phyloP scores from a whole-genome alignment of 2,329 filamentous ascomycete genomes.

The Paecilomyces dactylethromorphus region DNA sequence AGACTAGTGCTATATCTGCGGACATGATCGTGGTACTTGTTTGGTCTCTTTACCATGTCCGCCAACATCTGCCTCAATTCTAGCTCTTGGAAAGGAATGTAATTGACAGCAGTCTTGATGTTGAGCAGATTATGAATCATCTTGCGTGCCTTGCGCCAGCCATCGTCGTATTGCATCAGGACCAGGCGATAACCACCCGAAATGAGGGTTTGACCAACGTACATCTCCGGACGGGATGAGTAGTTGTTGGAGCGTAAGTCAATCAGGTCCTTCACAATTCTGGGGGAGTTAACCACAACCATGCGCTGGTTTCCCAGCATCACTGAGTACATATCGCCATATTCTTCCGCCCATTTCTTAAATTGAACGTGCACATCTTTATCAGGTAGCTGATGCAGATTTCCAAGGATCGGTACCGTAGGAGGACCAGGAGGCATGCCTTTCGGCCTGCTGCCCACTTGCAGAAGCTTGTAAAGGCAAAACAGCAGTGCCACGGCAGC shows the following conservation, averaged over 20 bases:
- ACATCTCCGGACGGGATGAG: conserved; percentile 6
- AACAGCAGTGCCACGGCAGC: background rate
- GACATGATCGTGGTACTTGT: conserved; percentile 8
- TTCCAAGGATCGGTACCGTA: conserved; percentile 10
- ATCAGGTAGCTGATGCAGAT: conserved; percentile 10
- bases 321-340: conserved; percentile 8
- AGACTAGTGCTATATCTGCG: conserved; percentile 8
- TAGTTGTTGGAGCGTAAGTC: conserved; percentile 3
- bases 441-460: conserved; percentile 6
- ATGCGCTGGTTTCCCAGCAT: conserved; percentile 8
- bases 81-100: conserved; percentile 12
- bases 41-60: conserved; percentile 9
- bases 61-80: conserved; percentile 11
- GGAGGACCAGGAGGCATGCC: conserved; percentile 12
- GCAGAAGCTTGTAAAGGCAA: conserved; percentile 1
- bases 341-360: conserved; percentile 9
- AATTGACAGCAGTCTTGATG: conserved; percentile 9
- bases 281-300: conserved; percentile 3
- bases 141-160: conserved; percentile 12
- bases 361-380: conserved; percentile 5
- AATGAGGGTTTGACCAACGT: conserved; percentile 6
- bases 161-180: conserved; percentile 13
- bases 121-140: conserved; percentile 17
- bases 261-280: conserved; percentile 5
- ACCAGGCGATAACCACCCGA: conserved; percentile 12